phyloP scores from a whole-genome alignment of 164 flowering plant species.

The Nymphaea thermarum region DNA sequence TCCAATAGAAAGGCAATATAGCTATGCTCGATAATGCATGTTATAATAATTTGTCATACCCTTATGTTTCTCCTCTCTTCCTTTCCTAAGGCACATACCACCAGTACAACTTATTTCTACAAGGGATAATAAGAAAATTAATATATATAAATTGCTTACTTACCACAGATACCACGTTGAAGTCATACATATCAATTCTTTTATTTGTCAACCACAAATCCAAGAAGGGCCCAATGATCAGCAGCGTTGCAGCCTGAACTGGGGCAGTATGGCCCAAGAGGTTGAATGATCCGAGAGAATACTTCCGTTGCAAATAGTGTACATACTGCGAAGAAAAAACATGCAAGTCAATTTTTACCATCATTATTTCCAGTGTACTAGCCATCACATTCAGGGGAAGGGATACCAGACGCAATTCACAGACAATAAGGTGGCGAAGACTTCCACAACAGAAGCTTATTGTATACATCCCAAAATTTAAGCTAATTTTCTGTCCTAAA shows the following conservation, averaged over 20 bases:
- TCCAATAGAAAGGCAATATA: too few relatives aligned
- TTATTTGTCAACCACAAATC: conserved; percentile 74
- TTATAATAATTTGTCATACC: not conserved
- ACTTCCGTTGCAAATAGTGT: conserved; percentile 67
- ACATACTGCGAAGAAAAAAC: conserved; percentile 48
- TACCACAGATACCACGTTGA: conserved; percentile 36
- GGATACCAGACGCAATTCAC: too few relatives aligned
- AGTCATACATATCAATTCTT: conserved; percentile 43
- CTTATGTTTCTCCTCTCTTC: not conserved
- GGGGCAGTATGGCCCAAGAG: conserved; percentile 91
- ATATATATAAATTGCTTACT: conserved; percentile 13
- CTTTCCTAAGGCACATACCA: not conserved
- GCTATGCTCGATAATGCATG: too few relatives aligned
- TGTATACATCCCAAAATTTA: too few relatives aligned
- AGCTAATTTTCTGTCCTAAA: too few relatives aligned
- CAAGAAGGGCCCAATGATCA: conserved; percentile 67
- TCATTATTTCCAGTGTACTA: too few relatives aligned
- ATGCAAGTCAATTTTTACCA: too few relatives aligned
- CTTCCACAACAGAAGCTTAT: too few relatives aligned
- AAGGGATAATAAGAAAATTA: not conserved
- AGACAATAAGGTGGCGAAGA: too few relatives aligned
- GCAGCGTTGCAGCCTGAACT: conserved; percentile 64
- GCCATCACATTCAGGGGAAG: too few relatives aligned
- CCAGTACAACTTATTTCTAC: not conserved
- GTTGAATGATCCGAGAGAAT: conserved; percentile 79